phyloP scores from a whole-genome alignment of 805 yeast species.

The Clavispora vitiphila region DNA sequence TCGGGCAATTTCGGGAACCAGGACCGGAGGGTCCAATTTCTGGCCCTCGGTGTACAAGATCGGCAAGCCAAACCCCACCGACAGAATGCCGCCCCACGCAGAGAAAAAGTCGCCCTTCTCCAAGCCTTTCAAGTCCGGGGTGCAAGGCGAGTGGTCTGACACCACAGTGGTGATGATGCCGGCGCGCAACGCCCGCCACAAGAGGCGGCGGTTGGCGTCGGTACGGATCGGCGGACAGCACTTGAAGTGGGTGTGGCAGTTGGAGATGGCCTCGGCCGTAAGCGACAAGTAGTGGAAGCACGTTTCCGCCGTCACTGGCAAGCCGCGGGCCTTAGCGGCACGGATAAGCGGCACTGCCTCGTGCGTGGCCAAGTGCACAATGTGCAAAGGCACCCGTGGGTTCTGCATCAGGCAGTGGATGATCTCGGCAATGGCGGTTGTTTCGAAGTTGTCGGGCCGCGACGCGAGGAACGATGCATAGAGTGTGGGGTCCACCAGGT shows the following conservation, averaged over 20 bases:
- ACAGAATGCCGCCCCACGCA: constrained; percentile 96
- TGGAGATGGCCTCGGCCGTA: constrained; percentile 70
- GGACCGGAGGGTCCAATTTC: constrained; percentile 46
- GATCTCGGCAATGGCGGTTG: constrained; percentile 73
- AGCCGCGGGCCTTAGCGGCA: constrained; percentile 53
- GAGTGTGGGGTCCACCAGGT: constrained; percentile 51
- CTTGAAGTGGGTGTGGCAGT: constrained; percentile 77
- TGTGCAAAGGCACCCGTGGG: constrained; percentile 70
- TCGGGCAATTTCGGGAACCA: constrained; percentile 56
- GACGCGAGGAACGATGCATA: constrained; percentile 75
- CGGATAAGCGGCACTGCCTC: constrained; percentile 72
- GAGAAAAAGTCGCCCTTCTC: constrained; percentile 81
- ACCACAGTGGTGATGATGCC: constrained; percentile 78
- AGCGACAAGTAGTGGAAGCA: constrained; percentile 88
- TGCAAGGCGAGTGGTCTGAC: constrained; percentile 94
- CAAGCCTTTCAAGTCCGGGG: constrained; percentile 81
- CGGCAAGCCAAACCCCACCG: constrained; percentile 88
- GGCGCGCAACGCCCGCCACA: constrained; percentile 74
- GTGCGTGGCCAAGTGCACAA: constrained; percentile 85
- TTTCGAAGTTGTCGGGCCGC: constrained; percentile 84
- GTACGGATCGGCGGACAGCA: constrained; percentile 94
- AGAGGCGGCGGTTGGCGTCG: constrained; percentile 58
- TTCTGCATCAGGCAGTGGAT: constrained; percentile 53
- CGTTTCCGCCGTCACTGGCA: constrained; percentile 82
- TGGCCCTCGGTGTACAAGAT: constrained; percentile 71